Conservation (phyloP, 2,329 filamentous ascomycete genomes). For the Neofusicoccum kwambonambiense region DNA sequence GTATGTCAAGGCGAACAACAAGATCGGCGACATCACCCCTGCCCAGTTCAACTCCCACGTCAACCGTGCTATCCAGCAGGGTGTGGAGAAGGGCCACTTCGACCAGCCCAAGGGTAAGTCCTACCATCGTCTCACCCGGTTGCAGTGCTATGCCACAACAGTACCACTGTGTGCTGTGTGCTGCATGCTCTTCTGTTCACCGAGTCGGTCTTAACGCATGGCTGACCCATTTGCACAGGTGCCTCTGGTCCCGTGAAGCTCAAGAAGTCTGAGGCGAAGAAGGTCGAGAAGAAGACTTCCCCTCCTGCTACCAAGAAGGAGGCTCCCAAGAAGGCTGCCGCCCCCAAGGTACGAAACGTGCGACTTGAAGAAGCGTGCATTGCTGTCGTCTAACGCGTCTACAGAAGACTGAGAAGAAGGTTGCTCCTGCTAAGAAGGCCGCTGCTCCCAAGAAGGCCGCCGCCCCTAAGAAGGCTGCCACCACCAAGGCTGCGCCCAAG, state of each 20-base stretch:
- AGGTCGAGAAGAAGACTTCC: background rate
- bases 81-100: conserved; percentile 85
- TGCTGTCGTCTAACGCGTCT: background rate
- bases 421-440: conserved; percentile 31
- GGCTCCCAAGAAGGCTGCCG: conserved; percentile 18
- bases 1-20: conserved; percentile 72
- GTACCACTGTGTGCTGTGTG: background rate
- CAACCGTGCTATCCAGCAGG: conserved; percentile 79
- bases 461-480: conserved; percentile 32
- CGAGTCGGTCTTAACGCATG: background rate
- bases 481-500: conserved; percentile 38
- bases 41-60: conserved; percentile 69
- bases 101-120: conserved; percentile 83
- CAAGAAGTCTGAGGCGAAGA: conserved; percentile 66
- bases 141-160: conserved; percentile 20
- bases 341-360: conserved; percentile 19
- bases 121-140: conserved; percentile 25
- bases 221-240: conserved; percentile 48
- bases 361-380: background rate
- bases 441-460: conserved; percentile 34
- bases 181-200: background rate
- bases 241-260: conserved; percentile 91
- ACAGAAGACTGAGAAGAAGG: conserved; percentile 39
- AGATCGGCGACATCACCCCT: conserved; percentile 55
- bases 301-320: conserved; percentile 30